Evolutionary conservation across 768 basidiomycete species (phyloP).

Genomic region (Mycena alexandri): DNA sequence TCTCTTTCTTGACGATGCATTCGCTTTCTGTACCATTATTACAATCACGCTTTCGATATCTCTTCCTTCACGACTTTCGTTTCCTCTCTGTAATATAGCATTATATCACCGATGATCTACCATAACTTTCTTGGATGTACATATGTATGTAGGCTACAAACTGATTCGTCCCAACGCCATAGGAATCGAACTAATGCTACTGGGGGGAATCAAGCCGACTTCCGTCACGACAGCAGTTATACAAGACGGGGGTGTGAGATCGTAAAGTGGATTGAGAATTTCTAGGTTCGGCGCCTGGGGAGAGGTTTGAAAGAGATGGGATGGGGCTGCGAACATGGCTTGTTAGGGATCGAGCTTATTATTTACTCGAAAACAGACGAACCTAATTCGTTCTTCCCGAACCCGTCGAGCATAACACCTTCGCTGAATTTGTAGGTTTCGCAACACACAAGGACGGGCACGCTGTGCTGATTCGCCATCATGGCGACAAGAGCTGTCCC

Average conservation of each 20-base stretch:
- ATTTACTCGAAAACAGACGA: slow-evolving; percentile 38
- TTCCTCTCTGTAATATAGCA: slow-evolving; percentile 16
- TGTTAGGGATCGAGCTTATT: not conserved
- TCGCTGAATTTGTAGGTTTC: slow-evolving; percentile 99
- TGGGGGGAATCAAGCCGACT: slow-evolving; percentile 94
- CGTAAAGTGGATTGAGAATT: slow-evolving; percentile 90
- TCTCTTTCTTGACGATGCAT: not conserved
- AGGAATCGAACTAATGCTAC: slow-evolving; percentile 88
- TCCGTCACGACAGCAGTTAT: slow-evolving; percentile 98
- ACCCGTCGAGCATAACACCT: slow-evolving; percentile 90
- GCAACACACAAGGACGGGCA: slow-evolving; percentile 96
- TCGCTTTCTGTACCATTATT: slow-evolving; percentile 18
- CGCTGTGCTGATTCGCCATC: slow-evolving; percentile 90
- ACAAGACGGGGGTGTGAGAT: slow-evolving; percentile 90
- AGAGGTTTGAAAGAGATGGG: slow-evolving; percentile 47
- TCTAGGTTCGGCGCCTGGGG: slow-evolving; percentile 70
- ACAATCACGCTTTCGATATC: slow-evolving; percentile 19
- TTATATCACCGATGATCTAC: not conserved
- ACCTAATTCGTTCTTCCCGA: slow-evolving; percentile 98
- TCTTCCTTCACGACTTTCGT: not conserved
- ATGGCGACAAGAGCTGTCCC: slow-evolving; percentile 97
- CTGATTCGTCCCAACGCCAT: slow-evolving; percentile 71
- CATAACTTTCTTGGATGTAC: not conserved
- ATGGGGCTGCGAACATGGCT: slow-evolving; percentile 48
- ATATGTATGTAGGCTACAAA: slow-evolving; percentile 46